Evolutionary conservation across 208 protist species (phyloP).

Genomic region (Lotmaria passim): DNA sequence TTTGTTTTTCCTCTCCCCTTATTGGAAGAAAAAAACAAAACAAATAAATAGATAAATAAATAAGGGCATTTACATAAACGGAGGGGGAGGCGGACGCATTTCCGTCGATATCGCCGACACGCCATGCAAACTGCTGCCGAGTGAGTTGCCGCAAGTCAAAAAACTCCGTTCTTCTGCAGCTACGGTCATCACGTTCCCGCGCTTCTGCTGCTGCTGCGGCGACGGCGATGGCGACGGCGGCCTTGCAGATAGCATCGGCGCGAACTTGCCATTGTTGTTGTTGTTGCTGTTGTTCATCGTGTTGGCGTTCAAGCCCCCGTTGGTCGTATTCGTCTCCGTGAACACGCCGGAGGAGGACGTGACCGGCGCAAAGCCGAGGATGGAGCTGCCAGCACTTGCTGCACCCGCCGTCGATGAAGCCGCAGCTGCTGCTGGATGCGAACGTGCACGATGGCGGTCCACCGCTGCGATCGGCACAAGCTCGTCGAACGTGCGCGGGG

Average conservation of each 20-base stretch:
- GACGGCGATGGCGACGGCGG: not conserved
- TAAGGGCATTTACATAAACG: constrained; percentile 14
- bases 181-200: not conserved
- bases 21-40: no score
- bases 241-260: not conserved
- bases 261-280: constrained; percentile 6
- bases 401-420: not conserved
- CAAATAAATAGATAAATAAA: no score
- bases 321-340: not conserved
- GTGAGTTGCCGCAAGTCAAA: not conserved
- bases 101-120: not conserved
- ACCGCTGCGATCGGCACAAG: constrained; percentile 66
- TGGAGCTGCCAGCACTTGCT: no score
- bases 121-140: not conserved
- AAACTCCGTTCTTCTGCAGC: not conserved
- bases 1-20: constrained; percentile 6
- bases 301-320: not conserved
- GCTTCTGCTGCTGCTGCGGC: not conserved
- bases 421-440: not conserved
- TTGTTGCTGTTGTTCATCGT: not conserved
- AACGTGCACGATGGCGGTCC: constrained; percentile 47
- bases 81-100: not conserved
- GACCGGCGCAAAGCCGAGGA: not conserved
- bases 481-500: constrained; percentile 60
- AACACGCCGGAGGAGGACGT: not conserved